A percentile compares a stretch with the other conserved stretches of the same genome.
Conservation (phyloP, 768 basidiomycete genomes). For the Mycena amicta region DNA sequence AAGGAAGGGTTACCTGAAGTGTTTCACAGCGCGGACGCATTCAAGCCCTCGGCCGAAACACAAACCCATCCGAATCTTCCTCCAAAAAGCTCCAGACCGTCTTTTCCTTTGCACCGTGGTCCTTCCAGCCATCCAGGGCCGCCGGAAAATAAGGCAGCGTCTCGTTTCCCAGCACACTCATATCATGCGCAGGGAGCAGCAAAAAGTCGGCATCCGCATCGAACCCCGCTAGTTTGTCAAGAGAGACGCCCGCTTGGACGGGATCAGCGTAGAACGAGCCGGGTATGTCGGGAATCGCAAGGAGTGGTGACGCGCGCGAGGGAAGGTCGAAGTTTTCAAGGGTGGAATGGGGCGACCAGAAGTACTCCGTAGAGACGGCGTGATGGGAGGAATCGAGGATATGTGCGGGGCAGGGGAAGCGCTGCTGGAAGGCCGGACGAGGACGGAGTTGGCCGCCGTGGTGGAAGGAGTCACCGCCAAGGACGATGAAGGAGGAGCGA, state of each 20-base stretch:
- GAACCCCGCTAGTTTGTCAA: slow-evolving; percentile 9
- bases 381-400: background rate
- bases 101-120: background rate
- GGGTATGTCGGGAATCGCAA: slow-evolving; percentile 6
- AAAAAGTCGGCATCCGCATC: slow-evolving; percentile 13
- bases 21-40: too few relatives aligned
- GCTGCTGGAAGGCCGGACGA: slow-evolving; percentile 3
- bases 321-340: slow-evolving; percentile 1
- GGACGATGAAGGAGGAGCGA: slow-evolving; percentile 8
- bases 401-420: slow-evolving; percentile 12
- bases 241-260: background rate
- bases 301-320: slow-evolving; percentile 4
- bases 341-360: slow-evolving; percentile 8
- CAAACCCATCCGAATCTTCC: background rate
- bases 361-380: slow-evolving; percentile 7
- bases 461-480: slow-evolving; percentile 15
- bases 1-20: too few relatives aligned
- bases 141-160: slow-evolving; percentile 1
- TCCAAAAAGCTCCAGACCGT: slow-evolving; percentile 11
- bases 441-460: slow-evolving; percentile 17
- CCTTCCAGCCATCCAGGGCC: slow-evolving; percentile 8
- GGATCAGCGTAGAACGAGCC: background rate
- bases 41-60: too few relatives aligned
- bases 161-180: background rate
- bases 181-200: slow-evolving; percentile 11